A percentile compares a stretch with the other conserved stretches of the same genome.
phyloP scores from a whole-genome alignment of 2,329 filamentous ascomycete species.

The Xylariales sp. region DNA sequence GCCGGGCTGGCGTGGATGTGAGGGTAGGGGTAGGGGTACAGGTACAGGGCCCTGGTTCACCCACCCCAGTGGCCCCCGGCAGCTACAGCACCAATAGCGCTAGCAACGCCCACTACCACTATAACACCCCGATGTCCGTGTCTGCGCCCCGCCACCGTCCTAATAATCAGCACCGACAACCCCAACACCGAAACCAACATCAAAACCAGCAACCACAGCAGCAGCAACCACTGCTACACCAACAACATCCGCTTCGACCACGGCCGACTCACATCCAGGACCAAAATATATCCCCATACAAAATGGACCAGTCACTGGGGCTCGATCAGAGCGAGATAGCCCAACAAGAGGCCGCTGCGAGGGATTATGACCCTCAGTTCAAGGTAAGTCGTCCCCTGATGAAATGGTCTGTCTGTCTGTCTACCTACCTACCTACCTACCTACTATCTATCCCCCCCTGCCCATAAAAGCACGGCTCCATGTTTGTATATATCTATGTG shows the following conservation, averaged over 20 bases:
- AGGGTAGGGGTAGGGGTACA: slow-evolving; percentile 20
- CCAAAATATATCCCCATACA: slow-evolving; percentile 41
- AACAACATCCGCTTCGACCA: slow-evolving; percentile 24
- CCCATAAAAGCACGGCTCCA: background rate
- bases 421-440: background rate
- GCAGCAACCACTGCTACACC: slow-evolving; percentile 2
- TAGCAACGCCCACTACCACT: slow-evolving; percentile 27
- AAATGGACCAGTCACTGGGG: slow-evolving; percentile 56
- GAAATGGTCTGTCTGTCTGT: background rate
- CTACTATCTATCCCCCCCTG: slow-evolving; percentile 10
- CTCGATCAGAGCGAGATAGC: slow-evolving; percentile 55
- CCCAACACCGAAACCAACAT: slow-evolving; percentile 9
- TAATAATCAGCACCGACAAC: slow-evolving; percentile 26
- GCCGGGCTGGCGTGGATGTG: slow-evolving; percentile 30
- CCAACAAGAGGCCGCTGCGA: slow-evolving; percentile 70
- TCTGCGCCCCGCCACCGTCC: slow-evolving; percentile 29
- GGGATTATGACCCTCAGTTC: slow-evolving; percentile 68
- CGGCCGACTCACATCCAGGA: slow-evolving; percentile 28
- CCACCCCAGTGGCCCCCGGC: slow-evolving; percentile 38
- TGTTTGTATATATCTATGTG: slow-evolving; percentile 7
- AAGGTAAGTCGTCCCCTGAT: slow-evolving; percentile 57
- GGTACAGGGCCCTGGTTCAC: slow-evolving; percentile 31
- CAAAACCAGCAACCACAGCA: slow-evolving; percentile 35
- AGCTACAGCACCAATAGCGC: slow-evolving; percentile 30
- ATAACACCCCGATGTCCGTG: slow-evolving; percentile 33